Percentiles rank a stretch among this genome's conserved stretches.
phyloP scores from a whole-genome alignment of 306 rosid species.

The Mucuna pruriens region DNA sequence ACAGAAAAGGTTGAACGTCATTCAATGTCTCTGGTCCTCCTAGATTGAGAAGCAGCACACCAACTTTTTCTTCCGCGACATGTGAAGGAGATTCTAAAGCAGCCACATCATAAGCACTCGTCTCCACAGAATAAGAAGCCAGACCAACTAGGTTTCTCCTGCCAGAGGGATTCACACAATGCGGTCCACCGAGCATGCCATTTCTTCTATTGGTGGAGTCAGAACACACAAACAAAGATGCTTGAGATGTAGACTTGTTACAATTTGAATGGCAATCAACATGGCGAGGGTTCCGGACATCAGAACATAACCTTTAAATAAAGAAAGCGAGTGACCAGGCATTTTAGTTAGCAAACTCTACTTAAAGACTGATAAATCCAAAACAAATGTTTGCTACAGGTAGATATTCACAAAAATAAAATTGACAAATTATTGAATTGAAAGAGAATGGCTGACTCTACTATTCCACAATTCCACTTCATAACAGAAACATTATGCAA shows the following conservation, averaged over 20 bases:
- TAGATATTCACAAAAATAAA: neutral
- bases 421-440: neutral
- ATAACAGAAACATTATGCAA: neutral
- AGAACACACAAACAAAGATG: conserved; percentile 47
- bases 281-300: conserved; percentile 21
- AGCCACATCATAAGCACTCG: conserved; percentile 50
- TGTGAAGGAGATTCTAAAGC: conserved; percentile 54
- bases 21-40: conserved; percentile 98
- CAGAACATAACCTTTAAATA: conserved; percentile 55
- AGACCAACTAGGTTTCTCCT: conserved; percentile 51
- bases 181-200: conserved; percentile 33
- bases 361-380: neutral
- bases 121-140: conserved; percentile 54
- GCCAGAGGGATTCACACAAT: conserved; percentile 29
- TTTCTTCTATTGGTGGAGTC: conserved; percentile 38
- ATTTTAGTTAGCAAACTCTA: conserved; percentile 4
- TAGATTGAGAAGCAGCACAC: conserved; percentile 91
- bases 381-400: neutral
- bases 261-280: conserved; percentile 41
- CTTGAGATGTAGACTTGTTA: conserved; percentile 50
- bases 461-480: neutral
- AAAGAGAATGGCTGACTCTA: neutral
- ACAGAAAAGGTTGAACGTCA: conserved; percentile 96
- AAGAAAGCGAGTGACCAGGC: conserved; percentile 18
- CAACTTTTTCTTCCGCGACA: conserved; percentile 75